These are phyloP conservation scores for Diaporthe sp. DNA, from an alignment of 2,329 filamentous ascomycete species.

Conservation along the genomic window DNA sequence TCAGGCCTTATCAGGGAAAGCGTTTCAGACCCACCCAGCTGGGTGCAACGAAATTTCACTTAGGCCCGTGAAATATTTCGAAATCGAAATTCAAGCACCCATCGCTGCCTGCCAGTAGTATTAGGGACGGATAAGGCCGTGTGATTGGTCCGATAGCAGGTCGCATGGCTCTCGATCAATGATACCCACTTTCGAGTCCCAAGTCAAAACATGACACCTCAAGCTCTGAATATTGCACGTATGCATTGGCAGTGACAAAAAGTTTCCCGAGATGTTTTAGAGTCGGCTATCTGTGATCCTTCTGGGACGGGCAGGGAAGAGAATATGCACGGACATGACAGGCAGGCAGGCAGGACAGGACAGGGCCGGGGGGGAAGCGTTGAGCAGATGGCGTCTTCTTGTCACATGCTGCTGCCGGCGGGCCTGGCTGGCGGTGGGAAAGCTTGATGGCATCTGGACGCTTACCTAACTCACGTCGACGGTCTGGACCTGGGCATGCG, in stretches of 20 bases:
- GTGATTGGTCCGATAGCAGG: conserved; percentile 35
- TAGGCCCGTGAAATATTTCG: no score
- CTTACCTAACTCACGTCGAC: conserved; percentile 11
- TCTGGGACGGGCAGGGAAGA: not conserved
- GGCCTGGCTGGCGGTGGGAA: not conserved
- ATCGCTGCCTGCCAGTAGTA: no score
- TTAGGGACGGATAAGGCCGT: not conserved
- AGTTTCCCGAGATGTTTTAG: not conserved
- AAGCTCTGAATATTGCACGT: not conserved
- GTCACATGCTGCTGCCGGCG: conserved; percentile 22
- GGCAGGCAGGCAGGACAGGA: not conserved
- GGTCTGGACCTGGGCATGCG: conserved; percentile 21
- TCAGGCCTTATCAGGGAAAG: no score
- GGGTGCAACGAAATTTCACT: no score
- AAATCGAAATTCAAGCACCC: no score
- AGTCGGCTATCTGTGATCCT: not conserved
- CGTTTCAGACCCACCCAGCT: no score
- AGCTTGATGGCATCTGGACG: conserved; percentile 8
- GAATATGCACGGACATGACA: not conserved
- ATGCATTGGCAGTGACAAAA: not conserved
- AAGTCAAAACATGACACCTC: not conserved
- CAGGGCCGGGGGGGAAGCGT: not conserved
- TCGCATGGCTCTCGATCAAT: conserved; percentile 27
- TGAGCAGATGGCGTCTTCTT: not conserved
- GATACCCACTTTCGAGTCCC: conserved; percentile 19